Percentiles rank a stretch among this genome's conserved stretches.
These are phyloP conservation scores for Lactarius psammicola DNA, from an alignment of 768 basidiomycete genomes.

Conservation along the genomic window DNA sequence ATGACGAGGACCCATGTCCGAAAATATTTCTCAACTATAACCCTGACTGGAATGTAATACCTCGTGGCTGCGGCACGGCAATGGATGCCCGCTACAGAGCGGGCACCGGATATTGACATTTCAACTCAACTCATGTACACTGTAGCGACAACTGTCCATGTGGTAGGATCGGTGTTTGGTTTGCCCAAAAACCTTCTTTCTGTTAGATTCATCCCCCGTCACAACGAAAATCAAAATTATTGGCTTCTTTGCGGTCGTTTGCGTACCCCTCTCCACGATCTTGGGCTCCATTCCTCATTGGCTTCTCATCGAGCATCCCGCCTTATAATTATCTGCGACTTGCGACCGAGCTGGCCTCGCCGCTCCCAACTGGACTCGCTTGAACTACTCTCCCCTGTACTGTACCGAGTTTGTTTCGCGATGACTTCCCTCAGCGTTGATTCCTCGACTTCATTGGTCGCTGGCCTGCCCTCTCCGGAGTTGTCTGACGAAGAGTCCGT, in stretches of 20 bases:
- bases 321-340: slow-evolving; percentile 16
- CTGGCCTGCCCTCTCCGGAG: slow-evolving; percentile 16
- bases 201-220: not conserved
- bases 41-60: too few species aligned
- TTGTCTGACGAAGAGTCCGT: slow-evolving; percentile 14
- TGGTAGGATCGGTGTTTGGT: too few species aligned
- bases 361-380: not conserved
- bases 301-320: not conserved
- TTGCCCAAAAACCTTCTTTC: too few species aligned
- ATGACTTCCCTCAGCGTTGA: slow-evolving; percentile 3
- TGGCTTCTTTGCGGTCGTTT: not conserved
- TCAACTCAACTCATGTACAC: too few species aligned
- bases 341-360: not conserved
- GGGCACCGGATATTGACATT: too few species aligned
- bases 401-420: not conserved
- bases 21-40: too few species aligned
- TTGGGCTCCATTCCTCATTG: not conserved
- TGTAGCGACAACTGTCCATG: too few species aligned
- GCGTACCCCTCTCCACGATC: not conserved
- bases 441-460: not conserved
- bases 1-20: too few species aligned
- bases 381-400: not conserved
- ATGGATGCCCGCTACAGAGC: not conserved
- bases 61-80: not conserved
- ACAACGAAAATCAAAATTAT: not conserved